Conservation (phyloP, 192 early-diverging fungal genomes). For the Coemansia sp. region DNA sequence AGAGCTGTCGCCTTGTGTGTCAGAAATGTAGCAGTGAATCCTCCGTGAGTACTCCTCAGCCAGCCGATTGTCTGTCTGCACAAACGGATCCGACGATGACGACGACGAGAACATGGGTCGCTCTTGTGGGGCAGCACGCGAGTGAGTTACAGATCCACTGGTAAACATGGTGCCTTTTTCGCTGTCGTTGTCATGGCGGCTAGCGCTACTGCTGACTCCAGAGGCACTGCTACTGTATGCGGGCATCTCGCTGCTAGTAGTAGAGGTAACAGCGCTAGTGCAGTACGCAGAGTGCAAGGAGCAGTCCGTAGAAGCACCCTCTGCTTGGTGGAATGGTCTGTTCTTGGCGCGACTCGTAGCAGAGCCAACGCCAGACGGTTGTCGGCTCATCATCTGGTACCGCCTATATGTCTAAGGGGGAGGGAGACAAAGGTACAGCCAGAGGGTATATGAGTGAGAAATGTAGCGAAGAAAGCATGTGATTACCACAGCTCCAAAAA, state of each 20-base stretch:
- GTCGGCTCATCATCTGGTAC: conserved; percentile 1
- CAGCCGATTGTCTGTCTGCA: conserved; percentile 38
- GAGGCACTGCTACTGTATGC: conserved; percentile 1
- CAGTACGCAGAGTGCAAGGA: not conserved
- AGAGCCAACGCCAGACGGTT: not conserved
- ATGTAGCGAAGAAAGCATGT: not conserved
- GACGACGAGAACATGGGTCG: conserved; percentile 18
- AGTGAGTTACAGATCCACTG: conserved; percentile 11
- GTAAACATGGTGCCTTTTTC: conserved; percentile 11
- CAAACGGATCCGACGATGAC: conserved; percentile 18
- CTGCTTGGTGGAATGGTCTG: not conserved
- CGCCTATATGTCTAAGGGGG: not conserved
- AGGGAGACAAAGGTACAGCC: not conserved
- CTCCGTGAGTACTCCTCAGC: conserved; percentile 38
- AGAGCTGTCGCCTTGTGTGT: conserved; percentile 18
- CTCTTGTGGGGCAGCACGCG: conserved; percentile 16
- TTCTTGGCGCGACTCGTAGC: not conserved
- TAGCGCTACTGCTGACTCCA: conserved; percentile 13
- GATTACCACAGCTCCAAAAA: not conserved
- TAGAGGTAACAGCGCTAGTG: not conserved
- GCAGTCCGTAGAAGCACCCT: not conserved
- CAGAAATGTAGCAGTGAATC: conserved; percentile 53
- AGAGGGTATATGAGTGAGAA: not conserved
- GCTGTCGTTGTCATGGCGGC: not conserved
- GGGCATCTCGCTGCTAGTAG: not conserved